These are phyloP conservation scores for Russula dissimulans DNA, from an alignment of 768 basidiomycete species.

Conservation along the genomic window DNA sequence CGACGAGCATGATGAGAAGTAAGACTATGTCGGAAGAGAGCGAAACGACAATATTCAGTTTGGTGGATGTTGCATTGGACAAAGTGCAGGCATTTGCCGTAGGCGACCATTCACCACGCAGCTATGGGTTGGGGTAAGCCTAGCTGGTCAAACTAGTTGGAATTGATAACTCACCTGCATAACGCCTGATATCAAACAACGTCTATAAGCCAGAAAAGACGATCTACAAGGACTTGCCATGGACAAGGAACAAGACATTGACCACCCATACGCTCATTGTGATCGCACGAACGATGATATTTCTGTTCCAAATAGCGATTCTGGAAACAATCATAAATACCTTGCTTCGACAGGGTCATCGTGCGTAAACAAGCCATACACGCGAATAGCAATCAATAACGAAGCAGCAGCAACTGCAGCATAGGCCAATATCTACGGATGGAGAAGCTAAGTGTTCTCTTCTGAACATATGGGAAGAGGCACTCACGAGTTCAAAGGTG, in stretches of 20 bases:
- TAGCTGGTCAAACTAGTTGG: too few species aligned
- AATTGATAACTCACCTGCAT: background rate
- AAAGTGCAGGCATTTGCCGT: background rate
- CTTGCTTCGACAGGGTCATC: background rate
- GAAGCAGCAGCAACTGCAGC: background rate
- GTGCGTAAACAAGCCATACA: background rate
- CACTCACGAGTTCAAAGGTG: background rate
- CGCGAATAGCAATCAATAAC: background rate
- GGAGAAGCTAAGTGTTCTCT: background rate
- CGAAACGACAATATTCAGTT: too few species aligned
- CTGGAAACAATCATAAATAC: background rate
- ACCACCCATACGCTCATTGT: background rate
- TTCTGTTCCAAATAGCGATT: background rate
- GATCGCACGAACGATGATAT: background rate
- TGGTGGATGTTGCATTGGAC: background rate
- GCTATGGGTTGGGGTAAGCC: background rate
- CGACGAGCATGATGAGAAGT: background rate
- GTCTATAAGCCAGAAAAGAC: too few species aligned
- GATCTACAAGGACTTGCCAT: background rate
- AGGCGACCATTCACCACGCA: background rate
- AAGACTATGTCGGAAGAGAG: too few species aligned
- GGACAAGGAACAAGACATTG: background rate
- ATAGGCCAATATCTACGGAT: background rate
- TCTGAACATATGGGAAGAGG: too few species aligned
- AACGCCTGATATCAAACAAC: background rate